Percentiles rank a stretch among this genome's conserved stretches.
Conservation (phyloP, 306 rosid species). For the Spatholobus suberectus region DNA sequence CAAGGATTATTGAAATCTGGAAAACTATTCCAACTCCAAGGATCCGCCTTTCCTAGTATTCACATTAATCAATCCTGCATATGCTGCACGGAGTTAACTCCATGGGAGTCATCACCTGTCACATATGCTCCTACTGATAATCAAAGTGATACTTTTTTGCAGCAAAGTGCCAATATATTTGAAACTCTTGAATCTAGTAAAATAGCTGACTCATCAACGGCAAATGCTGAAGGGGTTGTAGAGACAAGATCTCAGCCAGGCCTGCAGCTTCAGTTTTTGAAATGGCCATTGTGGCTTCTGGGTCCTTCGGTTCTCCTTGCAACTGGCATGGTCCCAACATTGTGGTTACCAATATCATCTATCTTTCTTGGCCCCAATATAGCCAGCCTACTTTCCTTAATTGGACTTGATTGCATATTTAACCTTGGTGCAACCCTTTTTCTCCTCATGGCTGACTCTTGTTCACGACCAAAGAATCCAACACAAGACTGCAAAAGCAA, state of each 20-base stretch:
- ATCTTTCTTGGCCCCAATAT: conserved; percentile 81
- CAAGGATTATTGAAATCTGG: conserved; percentile 48
- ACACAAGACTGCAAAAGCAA: conserved; percentile 62
- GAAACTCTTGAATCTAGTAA: conserved; percentile 59
- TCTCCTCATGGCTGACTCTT: conserved; percentile 94
- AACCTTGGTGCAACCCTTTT: conserved; percentile 91
- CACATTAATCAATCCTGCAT: conserved; percentile 46
- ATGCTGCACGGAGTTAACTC: conserved; percentile 68
- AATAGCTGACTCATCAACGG: conserved; percentile 50
- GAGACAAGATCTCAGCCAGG: conserved; percentile 50
- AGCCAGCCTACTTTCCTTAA: conserved; percentile 85
- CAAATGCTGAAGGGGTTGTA: conserved; percentile 42
- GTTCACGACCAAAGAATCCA: conserved; percentile 67
- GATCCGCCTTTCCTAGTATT: conserved; percentile 38
- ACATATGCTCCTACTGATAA: conserved; percentile 54
- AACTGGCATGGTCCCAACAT: conserved; percentile 87
- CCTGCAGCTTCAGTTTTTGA: conserved; percentile 63
- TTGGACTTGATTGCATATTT: conserved; percentile 90
- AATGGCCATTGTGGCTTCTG: conserved; percentile 94
- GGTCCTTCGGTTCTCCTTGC: conserved; percentile 84
- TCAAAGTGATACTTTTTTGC: conserved; percentile 56
- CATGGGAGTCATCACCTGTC: conserved; percentile 76
- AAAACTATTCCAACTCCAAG: conserved; percentile 44
- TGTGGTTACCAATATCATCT: conserved; percentile 89
- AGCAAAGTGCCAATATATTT: conserved; percentile 56